Percentiles rank a stretch among this genome's conserved stretches.
Conservation (phyloP, 2,329 filamentous ascomycete genomes). For the Diaporthe amygdali region DNA sequence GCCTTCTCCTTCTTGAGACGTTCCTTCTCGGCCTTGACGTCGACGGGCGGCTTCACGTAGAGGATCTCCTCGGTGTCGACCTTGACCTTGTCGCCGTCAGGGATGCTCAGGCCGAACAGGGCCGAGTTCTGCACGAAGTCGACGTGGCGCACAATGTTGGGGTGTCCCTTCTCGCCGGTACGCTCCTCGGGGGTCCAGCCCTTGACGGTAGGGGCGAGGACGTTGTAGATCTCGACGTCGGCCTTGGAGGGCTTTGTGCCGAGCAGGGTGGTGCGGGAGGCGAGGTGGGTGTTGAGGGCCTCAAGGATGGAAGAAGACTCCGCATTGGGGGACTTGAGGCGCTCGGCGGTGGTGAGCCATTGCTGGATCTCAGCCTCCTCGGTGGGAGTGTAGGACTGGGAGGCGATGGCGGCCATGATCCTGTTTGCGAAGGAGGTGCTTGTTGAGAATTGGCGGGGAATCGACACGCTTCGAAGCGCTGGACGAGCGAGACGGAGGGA, state of each 20-base stretch:
- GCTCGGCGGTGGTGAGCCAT: constrained; percentile 81
- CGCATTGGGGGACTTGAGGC: constrained; percentile 59
- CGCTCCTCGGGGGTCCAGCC: constrained; percentile 85
- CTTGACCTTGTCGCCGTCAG: constrained; percentile 74
- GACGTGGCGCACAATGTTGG: constrained; percentile 88
- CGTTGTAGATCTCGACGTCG: constrained; percentile 82
- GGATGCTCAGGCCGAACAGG: constrained; percentile 73
- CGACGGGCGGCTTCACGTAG: constrained; percentile 86
- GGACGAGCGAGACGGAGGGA: constrained; percentile 44
- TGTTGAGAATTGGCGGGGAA: constrained; percentile 38
- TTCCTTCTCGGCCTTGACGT: constrained; percentile 96
- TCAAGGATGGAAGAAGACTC: constrained; percentile 69
- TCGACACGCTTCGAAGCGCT: constrained; percentile 41
- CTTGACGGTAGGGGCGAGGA: constrained; percentile 77
- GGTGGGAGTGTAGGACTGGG: constrained; percentile 73
- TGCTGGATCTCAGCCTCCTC: constrained; percentile 89
- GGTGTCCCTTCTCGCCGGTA: constrained; percentile 86
- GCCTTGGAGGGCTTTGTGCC: constrained; percentile 89
- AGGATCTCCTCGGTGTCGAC: constrained; percentile 82
- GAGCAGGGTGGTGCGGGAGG: constrained; percentile 86
- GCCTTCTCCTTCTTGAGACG: constrained; percentile 96
- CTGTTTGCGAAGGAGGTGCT: constrained; percentile 47
- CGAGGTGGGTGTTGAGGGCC: constrained; percentile 84
- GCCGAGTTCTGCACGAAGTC: constrained; percentile 94
- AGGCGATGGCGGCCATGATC: constrained; percentile 70